Percentiles rank a stretch among this genome's conserved stretches.
Evolutionary conservation across 306 rosid genomes (phyloP).

Genomic region (Cucurbita pepo): DNA sequence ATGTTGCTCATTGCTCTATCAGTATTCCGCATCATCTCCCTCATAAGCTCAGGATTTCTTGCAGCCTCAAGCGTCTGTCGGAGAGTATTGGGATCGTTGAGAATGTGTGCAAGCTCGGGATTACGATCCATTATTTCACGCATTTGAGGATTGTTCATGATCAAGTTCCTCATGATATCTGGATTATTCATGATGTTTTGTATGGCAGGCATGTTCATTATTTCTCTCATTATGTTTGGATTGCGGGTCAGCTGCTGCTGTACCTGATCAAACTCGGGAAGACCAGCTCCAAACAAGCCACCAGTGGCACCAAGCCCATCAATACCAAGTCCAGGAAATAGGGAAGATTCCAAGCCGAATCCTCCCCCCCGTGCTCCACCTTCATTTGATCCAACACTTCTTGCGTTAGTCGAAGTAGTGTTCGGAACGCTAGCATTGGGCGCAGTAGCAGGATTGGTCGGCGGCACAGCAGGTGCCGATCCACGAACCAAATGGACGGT

Average conservation of each 20-base stretch:
- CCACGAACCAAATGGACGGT: conserved; percentile 78
- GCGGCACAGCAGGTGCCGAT: conserved; percentile 28
- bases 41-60: conserved; percentile 87
- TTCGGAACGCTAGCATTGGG: conserved; percentile 27
- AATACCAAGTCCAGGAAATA: conserved; percentile 49
- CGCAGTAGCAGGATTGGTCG: conserved; percentile 26
- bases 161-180: conserved; percentile 53
- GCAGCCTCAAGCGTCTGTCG: conserved; percentile 84
- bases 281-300: conserved; percentile 47
- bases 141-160: conserved; percentile 81
- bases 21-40: conserved; percentile 90
- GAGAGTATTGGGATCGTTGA: conserved; percentile 73
- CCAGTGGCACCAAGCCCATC: conserved; percentile 42
- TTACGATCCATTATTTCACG: conserved; percentile 72
- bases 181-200: conserved; percentile 61
- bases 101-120: conserved; percentile 73
- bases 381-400: conserved; percentile 37
- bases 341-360: conserved; percentile 36
- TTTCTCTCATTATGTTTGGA: conserved; percentile 58
- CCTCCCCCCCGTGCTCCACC: conserved; percentile 51
- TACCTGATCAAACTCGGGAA: conserved; percentile 60
- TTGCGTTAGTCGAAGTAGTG: conserved; percentile 26
- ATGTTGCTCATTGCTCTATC: conserved; percentile 92
- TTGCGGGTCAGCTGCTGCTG: conserved; percentile 58
- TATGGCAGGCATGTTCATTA: conserved; percentile 65